These are phyloP conservation scores for Aspergillus campestris DNA, from an alignment of 495 filamentous ascomycete genomes.

Conservation along the genomic window DNA sequence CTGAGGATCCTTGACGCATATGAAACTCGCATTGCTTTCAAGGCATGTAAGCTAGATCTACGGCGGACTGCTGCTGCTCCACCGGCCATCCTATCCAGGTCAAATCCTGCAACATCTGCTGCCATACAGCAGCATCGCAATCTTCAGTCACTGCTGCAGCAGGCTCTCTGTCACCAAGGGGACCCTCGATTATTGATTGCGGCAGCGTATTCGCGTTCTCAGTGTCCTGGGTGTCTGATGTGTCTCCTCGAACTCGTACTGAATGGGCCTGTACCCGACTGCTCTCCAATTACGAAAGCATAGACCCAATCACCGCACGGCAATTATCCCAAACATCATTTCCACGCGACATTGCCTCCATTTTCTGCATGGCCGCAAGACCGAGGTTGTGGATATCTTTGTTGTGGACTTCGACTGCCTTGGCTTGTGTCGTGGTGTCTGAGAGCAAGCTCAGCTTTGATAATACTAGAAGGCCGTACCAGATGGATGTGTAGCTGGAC, in stretches of 20 bases:
- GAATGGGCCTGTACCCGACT: no score
- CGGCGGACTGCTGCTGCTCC: constrained; percentile 2
- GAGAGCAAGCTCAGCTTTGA: constrained; percentile 1
- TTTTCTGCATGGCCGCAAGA: not conserved
- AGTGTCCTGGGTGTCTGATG: no score
- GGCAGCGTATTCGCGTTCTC: no score
- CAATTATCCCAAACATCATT: constrained; percentile 3
- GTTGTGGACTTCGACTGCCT: no score
- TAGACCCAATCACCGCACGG: not conserved
- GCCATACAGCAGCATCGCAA: constrained; percentile 3
- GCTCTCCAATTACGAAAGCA: constrained; percentile 6
- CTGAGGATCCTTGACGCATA: no score
- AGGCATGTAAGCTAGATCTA: constrained; percentile 1
- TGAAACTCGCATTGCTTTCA: no score
- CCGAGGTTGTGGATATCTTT: not conserved
- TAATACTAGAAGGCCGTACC: constrained; percentile 1
- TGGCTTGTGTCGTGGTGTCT: not conserved
- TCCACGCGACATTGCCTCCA: not conserved
- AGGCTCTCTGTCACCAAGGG: no score
- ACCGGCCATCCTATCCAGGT: not conserved
- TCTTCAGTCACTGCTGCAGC: no score
- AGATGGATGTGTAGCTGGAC: constrained; percentile 2
- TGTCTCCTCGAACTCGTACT: no score
- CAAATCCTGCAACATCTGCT: constrained; percentile 3
- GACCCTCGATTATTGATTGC: no score